A percentile compares a stretch with the other conserved stretches of the same genome.
phyloP scores from a whole-genome alignment of 1,284 basidiomycete species.

The Stereum hirsutum region DNA sequence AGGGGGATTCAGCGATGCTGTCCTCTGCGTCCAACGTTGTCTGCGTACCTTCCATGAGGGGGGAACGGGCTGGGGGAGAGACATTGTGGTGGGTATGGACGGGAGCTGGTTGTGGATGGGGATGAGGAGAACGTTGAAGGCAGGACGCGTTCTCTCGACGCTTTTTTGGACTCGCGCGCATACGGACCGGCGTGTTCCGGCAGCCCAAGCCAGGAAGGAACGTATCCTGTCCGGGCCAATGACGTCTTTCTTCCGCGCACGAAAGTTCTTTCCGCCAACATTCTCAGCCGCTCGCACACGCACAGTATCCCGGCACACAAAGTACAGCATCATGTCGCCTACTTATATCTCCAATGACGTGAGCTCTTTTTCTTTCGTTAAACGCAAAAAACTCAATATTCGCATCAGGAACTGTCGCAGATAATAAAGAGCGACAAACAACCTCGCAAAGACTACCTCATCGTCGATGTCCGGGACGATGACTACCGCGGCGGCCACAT shows the following conservation, averaged over 20 bases:
- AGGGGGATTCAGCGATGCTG: conserved; percentile 11
- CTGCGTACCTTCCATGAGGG: conserved; percentile 93
- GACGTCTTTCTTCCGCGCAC: too few relatives aligned
- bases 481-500: conserved; percentile 74
- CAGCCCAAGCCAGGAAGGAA: too few relatives aligned
- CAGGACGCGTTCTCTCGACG: too few relatives aligned
- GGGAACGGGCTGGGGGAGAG: conserved; percentile 83
- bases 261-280: too few relatives aligned
- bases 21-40: too few relatives aligned
- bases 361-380: background rate
- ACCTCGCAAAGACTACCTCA: conserved; percentile 54
- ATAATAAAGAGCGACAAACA: conserved; percentile 55
- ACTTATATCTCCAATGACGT: conserved; percentile 8
- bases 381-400: background rate
- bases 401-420: conserved; percentile 49
- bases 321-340: conserved; percentile 5
- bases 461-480: conserved; percentile 74
- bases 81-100: conserved; percentile 41
- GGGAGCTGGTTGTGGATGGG: background rate
- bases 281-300: too few relatives aligned
- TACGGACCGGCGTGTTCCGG: too few relatives aligned
- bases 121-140: too few relatives aligned
- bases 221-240: too few relatives aligned
- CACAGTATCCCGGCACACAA: too few relatives aligned
- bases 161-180: too few relatives aligned